Evolutionary conservation across 2,329 filamentous ascomycete species (phyloP).

Genomic region (Ambrosiella cleistominuta): DNA sequence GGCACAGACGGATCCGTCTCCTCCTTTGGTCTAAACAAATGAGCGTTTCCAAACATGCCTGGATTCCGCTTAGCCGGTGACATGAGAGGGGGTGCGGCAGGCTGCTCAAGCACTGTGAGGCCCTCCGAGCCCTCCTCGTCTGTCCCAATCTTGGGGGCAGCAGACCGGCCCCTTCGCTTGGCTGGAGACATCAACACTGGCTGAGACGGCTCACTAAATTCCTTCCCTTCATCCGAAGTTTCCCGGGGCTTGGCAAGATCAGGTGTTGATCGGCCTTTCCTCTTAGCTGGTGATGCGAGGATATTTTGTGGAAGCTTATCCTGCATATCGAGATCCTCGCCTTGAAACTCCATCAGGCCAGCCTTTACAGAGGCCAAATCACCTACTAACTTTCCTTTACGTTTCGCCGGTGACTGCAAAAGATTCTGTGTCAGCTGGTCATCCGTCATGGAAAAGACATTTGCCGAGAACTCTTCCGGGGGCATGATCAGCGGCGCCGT

Average conservation of each 20-base stretch:
- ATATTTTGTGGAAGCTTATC: background rate
- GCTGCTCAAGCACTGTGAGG: background rate
- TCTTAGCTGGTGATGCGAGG: no score
- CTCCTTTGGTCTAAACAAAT: no score
- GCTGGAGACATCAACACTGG: no score
- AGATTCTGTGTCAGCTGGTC: constrained; percentile 14
- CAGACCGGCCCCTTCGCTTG: no score
- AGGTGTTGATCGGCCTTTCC: no score
- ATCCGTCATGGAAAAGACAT: background rate
- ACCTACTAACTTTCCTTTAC: constrained; percentile 18
- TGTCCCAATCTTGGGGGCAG: no score
- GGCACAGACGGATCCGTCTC: no score
- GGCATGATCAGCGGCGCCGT: background rate
- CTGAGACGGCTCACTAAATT: no score
- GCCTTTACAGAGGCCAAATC: constrained; percentile 30
- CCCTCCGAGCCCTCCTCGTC: no score
- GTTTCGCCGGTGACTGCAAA: constrained; percentile 39
- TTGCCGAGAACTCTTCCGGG: background rate
- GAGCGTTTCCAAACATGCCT: constrained; percentile 13
- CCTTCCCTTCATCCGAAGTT: no score
- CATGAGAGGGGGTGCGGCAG: background rate
- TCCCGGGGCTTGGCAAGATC: no score
- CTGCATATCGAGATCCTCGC: constrained; percentile 15
- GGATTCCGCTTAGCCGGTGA: background rate
- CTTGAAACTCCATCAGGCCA: constrained; percentile 37